These are phyloP conservation scores for Haberlea rhodopensis DNA, from an alignment of 257 asterid species.

Conservation along the genomic window DNA sequence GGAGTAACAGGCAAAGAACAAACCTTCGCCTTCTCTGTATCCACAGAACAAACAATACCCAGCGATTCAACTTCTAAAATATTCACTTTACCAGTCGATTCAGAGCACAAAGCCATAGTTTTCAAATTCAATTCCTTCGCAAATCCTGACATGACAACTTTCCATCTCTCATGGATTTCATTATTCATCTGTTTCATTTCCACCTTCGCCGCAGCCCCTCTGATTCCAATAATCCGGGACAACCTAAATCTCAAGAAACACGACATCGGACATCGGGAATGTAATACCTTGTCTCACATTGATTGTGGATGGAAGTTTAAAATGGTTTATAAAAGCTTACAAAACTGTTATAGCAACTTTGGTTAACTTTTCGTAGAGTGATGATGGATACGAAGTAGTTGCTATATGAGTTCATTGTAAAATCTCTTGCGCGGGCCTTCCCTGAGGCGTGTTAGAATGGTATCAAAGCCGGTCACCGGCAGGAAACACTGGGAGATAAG, in stretches of 20 bases:
- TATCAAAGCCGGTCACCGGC: no score
- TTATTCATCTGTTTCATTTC: conserved; percentile 61
- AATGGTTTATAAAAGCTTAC: no score
- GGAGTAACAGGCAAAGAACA: conserved; percentile 61
- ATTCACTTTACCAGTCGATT: conserved; percentile 52
- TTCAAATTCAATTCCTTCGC: conserved; percentile 46
- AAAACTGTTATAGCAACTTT: no score
- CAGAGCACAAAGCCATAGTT: conserved; percentile 55
- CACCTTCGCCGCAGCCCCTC: conserved; percentile 61
- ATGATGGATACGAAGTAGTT: no score
- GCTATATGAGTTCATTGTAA: no score
- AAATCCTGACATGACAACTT: conserved; percentile 55
- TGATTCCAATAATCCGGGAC: conserved; percentile 60
- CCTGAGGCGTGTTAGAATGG: no score
- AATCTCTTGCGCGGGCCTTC: no score
- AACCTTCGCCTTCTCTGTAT: conserved; percentile 40
- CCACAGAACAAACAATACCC: conserved; percentile 27
- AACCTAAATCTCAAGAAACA: conserved; percentile 43
- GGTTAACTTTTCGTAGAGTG: no score
- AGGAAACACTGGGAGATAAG: no score
- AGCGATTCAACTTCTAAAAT: conserved; percentile 30
- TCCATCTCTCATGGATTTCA: conserved; percentile 60
- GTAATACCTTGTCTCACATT: no score
- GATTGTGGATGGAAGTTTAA: no score
- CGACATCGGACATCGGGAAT: no score